These are phyloP conservation scores for Myxozyma neglecta DNA, from an alignment of 805 yeast genomes.

Conservation along the genomic window DNA sequence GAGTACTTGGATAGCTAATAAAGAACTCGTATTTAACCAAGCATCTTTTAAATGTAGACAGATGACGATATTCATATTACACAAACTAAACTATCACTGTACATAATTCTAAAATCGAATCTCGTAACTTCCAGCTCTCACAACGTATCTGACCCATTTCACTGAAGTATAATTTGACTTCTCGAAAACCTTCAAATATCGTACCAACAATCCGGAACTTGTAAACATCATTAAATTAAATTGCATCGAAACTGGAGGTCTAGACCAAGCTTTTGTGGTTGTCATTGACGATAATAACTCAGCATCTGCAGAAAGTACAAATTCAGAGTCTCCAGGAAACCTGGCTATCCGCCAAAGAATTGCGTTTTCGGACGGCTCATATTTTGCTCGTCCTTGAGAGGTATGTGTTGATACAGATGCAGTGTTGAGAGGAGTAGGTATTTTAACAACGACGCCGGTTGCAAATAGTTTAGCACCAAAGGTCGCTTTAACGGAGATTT, in stretches of 20 bases:
- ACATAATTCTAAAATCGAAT: constrained; percentile 38
- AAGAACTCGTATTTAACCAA: not conserved
- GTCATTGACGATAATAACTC: constrained; percentile 42
- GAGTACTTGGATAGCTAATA: not conserved
- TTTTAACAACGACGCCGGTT: constrained; percentile 58
- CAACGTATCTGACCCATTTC: constrained; percentile 82
- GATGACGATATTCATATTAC: not conserved
- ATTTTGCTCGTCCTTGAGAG: constrained; percentile 67
- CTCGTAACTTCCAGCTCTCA: constrained; percentile 79
- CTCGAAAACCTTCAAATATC: constrained; percentile 66
- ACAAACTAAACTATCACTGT: not conserved
- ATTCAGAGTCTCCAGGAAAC: constrained; percentile 65
- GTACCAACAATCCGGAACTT: constrained; percentile 71
- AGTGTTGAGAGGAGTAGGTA: constrained; percentile 70
- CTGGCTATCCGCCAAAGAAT: constrained; percentile 72
- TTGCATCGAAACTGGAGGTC: constrained; percentile 71
- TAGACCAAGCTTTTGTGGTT: constrained; percentile 51
- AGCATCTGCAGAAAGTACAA: constrained; percentile 58
- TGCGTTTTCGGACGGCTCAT: constrained; percentile 61
- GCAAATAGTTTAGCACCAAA: constrained; percentile 58
- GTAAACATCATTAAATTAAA: constrained; percentile 75
- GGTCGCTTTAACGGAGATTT: constrained; percentile 61
- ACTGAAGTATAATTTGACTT: constrained; percentile 63
- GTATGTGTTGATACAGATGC: constrained; percentile 48
- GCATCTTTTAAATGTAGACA: too few relatives aligned